A percentile compares a stretch with the other conserved stretches of the same genome.
Conservation (phyloP, 164 flowering plant genomes). For the Piper betle region DNA sequence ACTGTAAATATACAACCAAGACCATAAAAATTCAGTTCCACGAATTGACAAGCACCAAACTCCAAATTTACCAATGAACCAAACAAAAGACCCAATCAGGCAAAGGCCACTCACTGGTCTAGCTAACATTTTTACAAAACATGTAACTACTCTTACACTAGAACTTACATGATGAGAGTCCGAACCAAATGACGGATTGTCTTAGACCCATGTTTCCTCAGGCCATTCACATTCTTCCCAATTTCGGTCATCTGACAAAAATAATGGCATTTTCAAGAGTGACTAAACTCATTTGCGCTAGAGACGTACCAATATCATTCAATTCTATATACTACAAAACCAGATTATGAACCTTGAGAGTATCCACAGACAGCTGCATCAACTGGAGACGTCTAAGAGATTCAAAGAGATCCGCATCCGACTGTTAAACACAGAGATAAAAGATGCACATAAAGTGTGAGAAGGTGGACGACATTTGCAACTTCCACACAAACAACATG, state of each 20-base stretch:
- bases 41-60: not conserved
- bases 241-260: constrained; percentile 66
- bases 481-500: too few relatives aligned
- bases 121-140: too few relatives aligned
- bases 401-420: constrained; percentile 47
- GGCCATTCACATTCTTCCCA: constrained; percentile 69
- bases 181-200: constrained; percentile 44
- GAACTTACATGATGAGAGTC: constrained; percentile 50
- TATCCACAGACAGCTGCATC: constrained; percentile 59
- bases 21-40: not conserved
- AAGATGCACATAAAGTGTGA: not conserved
- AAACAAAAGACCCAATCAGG: too few relatives aligned
- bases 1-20: constrained; percentile 26
- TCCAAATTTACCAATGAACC: not conserved
- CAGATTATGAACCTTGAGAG: constrained; percentile 39
- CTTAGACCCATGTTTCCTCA: constrained; percentile 56
- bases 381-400: constrained; percentile 73
- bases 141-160: not conserved
- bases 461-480: not conserved
- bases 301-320: too few relatives aligned
- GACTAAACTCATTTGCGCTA: too few relatives aligned
- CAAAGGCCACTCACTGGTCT: not conserved
- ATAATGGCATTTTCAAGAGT: not conserved
- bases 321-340: not conserved
- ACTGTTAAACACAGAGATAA: constrained; percentile 24